Evolutionary conservation across 2,329 filamentous ascomycete species (phyloP).

Genomic region (Tricladium varicosporioides): DNA sequence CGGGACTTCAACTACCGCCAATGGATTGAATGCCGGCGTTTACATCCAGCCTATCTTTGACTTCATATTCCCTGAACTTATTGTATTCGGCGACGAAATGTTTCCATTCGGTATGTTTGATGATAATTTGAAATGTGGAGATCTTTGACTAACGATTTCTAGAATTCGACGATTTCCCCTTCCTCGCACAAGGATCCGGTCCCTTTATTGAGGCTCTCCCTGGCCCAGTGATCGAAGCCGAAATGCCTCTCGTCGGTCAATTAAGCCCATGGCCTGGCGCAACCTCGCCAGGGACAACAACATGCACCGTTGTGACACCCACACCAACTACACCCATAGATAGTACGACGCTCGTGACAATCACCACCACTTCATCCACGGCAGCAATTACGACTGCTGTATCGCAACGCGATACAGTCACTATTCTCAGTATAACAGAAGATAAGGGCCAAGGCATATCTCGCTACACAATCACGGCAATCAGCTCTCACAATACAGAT

Average conservation of each 20-base stretch:
- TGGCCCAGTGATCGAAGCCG: neutral
- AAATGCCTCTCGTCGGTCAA: conserved; percentile 34
- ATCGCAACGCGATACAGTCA: conserved; percentile 6
- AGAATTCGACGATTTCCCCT: conserved; percentile 37
- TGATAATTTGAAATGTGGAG: too few relatives aligned
- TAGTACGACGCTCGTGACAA: neutral
- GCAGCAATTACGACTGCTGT: conserved; percentile 1
- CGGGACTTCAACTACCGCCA: conserved; percentile 36
- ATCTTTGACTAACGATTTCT: too few relatives aligned
- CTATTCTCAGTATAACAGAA: conserved; percentile 8
- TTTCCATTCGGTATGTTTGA: conserved; percentile 24
- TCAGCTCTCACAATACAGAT: conserved; percentile 7
- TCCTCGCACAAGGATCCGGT: conserved; percentile 33
- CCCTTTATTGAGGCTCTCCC: conserved; percentile 27
- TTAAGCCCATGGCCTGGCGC: conserved; percentile 34
- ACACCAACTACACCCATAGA: conserved; percentile 1
- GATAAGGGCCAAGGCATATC: conserved; percentile 6
- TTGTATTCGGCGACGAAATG: conserved; percentile 35
- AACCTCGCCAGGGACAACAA: conserved; percentile 6
- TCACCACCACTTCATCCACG: neutral
- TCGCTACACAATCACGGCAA: conserved; percentile 8
- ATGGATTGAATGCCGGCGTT: conserved; percentile 39
- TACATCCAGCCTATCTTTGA: conserved; percentile 41
- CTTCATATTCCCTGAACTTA: conserved; percentile 43
- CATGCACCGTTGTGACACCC: conserved; percentile 3